Conservation (phyloP, 257 asterid species). For the Nicotiana obtusifolia region DNA sequence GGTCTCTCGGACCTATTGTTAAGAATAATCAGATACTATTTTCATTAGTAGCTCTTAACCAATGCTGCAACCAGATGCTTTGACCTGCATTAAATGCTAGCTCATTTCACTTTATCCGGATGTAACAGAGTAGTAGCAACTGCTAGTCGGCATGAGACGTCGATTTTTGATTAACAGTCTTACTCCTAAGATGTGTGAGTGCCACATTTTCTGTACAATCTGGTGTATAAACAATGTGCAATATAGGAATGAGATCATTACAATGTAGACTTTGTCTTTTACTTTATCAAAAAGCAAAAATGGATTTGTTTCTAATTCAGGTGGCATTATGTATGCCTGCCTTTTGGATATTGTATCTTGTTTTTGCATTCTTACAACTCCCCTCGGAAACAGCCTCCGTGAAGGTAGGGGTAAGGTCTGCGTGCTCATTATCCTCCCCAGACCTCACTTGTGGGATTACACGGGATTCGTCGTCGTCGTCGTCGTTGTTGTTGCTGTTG, state of each 20-base stretch:
- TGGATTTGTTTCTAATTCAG: background rate
- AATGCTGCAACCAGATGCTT: background rate
- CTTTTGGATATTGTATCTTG: background rate
- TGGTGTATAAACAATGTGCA: background rate
- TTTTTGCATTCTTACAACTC: too few species aligned
- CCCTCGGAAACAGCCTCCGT: background rate
- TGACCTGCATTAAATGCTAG: too few species aligned
- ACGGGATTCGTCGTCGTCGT: too few species aligned
- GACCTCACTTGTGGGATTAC: too few species aligned
- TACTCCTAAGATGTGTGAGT: background rate
- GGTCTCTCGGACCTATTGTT: too few species aligned
- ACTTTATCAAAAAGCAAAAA: background rate
- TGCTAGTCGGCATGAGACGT: background rate
- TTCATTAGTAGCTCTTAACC: too few species aligned
- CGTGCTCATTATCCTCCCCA: too few species aligned
- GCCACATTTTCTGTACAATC: background rate
- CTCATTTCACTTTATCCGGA: background rate
- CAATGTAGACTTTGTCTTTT: background rate
- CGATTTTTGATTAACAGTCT: background rate
- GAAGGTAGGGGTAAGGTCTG: too few species aligned
- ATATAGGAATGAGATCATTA: background rate
- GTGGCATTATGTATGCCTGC: background rate
- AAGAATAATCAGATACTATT: too few species aligned
- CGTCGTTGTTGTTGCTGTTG: too few species aligned
- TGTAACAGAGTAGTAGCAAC: background rate